Base-by-base conservation (phyloP, 768 basidiomycete genomes). In the Sarcodon sp. region DNA sequence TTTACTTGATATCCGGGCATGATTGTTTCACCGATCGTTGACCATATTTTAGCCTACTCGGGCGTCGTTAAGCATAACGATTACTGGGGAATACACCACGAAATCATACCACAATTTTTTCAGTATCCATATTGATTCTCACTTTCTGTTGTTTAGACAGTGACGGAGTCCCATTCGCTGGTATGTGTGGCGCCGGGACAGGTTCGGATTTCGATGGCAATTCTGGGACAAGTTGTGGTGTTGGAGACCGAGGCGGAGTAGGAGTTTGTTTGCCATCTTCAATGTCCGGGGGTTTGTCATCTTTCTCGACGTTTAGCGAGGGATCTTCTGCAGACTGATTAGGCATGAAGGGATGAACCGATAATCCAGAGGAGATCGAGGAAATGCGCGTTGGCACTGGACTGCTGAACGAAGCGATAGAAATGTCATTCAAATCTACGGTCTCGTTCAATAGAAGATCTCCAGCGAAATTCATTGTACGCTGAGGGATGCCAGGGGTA, bases 31-130 rank as follows among this genome's bases (percentile, higher is more conserved):
- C 79, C 76, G 9, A 80, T 66, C 8, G 79, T 75, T 9, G 66
- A 51, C 82, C 83, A 84, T 53, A 89, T 80, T 57, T 77, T 85
- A 27, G 70, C 59, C 87, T 88, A 53, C 7, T 35, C 3, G 27
- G 8, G 13, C 38, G 34, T 43, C 18, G 13, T 44, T 6, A 55
- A 41, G 15, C 21, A 34, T 1, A 12, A 9, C 13, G 33, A 13
- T 18, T 35, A 8, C 18, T 33, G 33, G 27, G 34, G 6, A 18
- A 5, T 10, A n/a, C 35, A 32, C 41, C 13, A 21, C 13, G 13
- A 27, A 8, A 9, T 66, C 79, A 51, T 64, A 80, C 85, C 47
- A 73, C 68, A 44, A 84, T 80, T 35, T 67, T 68, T 53, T 87
- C 83, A 18, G 83, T 66, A 50, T 84, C 79, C 9, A 65, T 63